These are phyloP conservation scores for Prunus fruticosa DNA, from an alignment of 306 rosid species.

Conservation along the genomic window DNA sequence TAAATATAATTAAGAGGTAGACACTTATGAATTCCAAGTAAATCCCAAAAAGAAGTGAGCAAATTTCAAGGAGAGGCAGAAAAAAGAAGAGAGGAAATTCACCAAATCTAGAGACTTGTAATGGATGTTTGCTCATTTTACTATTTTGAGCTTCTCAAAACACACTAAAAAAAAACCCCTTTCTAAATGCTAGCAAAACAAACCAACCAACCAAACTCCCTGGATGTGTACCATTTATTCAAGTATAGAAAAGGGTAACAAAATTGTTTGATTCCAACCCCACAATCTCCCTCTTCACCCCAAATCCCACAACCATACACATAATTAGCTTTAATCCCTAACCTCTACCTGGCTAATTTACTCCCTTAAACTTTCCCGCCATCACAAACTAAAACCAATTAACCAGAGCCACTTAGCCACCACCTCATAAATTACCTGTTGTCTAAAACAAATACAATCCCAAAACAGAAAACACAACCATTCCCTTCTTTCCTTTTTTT, in stretches of 20 bases:
- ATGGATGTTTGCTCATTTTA: too few species aligned
- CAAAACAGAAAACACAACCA: neutral
- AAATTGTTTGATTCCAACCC: slow-evolving; percentile 7
- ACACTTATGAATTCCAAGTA: too few species aligned
- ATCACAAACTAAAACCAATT: neutral
- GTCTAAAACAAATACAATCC: neutral
- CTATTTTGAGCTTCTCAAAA: neutral
- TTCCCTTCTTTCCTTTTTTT: neutral
- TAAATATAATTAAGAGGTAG: too few species aligned
- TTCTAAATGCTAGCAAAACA: neutral
- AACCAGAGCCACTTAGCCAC: neutral
- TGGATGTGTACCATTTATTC: neutral
- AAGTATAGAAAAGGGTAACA: neutral
- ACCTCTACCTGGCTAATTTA: neutral
- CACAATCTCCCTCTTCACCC: slow-evolving; percentile 8
- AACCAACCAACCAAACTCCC: neutral
- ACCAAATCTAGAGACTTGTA: neutral
- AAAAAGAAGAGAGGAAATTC: too few species aligned
- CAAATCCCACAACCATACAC: slow-evolving; percentile 4
- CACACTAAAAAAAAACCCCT: neutral
- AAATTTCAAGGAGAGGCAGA: too few species aligned
- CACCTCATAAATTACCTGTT: neutral
- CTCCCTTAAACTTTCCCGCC: slow-evolving; percentile 21
- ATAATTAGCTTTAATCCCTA: neutral
- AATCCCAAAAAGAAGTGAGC: too few species aligned